These are phyloP conservation scores for Coemansia sp. DNA, from an alignment of 192 early-diverging fungal genomes.

Conservation along the genomic window DNA sequence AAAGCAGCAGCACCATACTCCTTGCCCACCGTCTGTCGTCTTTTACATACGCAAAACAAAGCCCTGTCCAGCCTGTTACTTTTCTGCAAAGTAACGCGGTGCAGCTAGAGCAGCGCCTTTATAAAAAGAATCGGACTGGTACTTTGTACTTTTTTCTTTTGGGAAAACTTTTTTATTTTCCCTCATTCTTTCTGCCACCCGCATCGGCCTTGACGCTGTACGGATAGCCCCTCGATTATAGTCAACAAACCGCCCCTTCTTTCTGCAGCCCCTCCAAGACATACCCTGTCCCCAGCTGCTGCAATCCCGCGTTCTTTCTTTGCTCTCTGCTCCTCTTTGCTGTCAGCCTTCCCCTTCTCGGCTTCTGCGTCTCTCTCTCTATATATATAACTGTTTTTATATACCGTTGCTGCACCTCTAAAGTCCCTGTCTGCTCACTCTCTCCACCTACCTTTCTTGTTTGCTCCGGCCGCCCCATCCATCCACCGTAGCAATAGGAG, in stretches of 20 bases:
- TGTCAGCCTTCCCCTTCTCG: neutral
- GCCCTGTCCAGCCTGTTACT: neutral
- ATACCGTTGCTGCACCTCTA: neutral
- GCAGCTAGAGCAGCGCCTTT: neutral
- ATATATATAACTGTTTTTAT: neutral
- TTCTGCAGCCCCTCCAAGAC: neutral
- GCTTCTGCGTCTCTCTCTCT: neutral
- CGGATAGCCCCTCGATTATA: neutral
- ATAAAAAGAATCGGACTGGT: neutral
- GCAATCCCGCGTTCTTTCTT: neutral
- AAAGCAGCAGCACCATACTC: neutral
- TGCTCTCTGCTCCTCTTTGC: neutral
- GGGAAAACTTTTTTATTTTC: conserved; percentile 8
- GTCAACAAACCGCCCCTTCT: neutral
- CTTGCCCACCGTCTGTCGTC: neutral
- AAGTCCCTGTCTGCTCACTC: neutral
- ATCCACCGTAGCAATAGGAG: neutral
- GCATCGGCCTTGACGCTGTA: neutral
- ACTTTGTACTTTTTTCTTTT: neutral
- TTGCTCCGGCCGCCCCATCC: neutral
- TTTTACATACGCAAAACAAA: neutral
- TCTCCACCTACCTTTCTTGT: neutral
- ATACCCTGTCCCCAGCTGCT: neutral
- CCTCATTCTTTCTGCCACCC: neutral
- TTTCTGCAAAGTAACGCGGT: neutral